A percentile compares a stretch with the other conserved stretches of the same genome.
These are phyloP conservation scores for Primulina eburnea DNA, from an alignment of 257 asterid species.

Conservation along the genomic window DNA sequence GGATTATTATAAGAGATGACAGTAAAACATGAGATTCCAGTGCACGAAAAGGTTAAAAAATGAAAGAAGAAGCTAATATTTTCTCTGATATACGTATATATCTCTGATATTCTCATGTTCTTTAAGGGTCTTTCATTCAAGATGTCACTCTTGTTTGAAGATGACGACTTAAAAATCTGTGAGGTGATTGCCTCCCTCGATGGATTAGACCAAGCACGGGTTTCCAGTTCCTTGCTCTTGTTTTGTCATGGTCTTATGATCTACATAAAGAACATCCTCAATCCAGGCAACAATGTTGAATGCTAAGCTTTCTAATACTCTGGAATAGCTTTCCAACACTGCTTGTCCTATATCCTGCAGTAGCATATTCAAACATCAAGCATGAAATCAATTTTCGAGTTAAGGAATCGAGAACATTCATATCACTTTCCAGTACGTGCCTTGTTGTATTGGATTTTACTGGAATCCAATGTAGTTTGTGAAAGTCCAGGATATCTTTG, in stretches of 20 bases:
- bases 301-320: slow-evolving; percentile 89
- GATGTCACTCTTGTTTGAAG: neutral
- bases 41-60: neutral
- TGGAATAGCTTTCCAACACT: slow-evolving; percentile 78
- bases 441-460: slow-evolving; percentile 84
- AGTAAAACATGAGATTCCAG: neutral
- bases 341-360: slow-evolving; percentile 92
- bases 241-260: slow-evolving; percentile 47
- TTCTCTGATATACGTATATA: neutral
- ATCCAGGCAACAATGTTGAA: slow-evolving; percentile 81
- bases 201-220: neutral
- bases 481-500: slow-evolving; percentile 82
- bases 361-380: neutral
- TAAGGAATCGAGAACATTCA: neutral
- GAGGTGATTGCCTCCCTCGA: neutral
- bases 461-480: slow-evolving; percentile 80
- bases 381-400: neutral
- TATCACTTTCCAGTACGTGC: slow-evolving; percentile 26
- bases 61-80: neutral
- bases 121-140: neutral
- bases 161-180: neutral
- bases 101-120: neutral
- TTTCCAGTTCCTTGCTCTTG: slow-evolving; percentile 29
- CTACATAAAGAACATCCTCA: slow-evolving; percentile 77
- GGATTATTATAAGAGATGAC: neutral